These are phyloP conservation scores for Funneliformis caledonium DNA, from an alignment of 371 early-diverging fungal genomes.

Conservation along the genomic window DNA sequence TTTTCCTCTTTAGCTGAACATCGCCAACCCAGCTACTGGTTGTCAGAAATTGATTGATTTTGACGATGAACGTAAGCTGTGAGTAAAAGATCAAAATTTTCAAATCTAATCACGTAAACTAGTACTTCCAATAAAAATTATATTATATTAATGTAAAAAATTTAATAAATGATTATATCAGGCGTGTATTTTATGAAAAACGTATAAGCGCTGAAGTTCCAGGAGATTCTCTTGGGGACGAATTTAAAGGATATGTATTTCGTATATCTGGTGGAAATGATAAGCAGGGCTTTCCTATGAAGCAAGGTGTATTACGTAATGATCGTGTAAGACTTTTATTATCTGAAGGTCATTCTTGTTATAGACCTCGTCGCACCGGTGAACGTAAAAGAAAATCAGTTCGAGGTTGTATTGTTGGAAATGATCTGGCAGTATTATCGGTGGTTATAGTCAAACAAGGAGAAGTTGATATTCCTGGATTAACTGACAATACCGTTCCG, in stretches of 20 bases:
- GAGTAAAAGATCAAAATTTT: constrained; percentile 49
- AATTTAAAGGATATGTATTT: constrained; percentile 99
- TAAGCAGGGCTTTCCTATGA: constrained; percentile 99
- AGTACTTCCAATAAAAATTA: neutral
- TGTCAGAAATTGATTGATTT: constrained; percentile 98
- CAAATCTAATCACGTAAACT: neutral
- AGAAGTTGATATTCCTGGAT: constrained; percentile 93
- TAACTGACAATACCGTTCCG: constrained; percentile 93
- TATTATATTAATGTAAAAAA: neutral
- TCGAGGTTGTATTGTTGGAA: constrained; percentile 98
- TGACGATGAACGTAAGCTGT: constrained; percentile 96
- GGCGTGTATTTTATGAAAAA: constrained; percentile 97
- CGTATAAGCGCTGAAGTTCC: constrained; percentile 97
- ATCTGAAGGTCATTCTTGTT: constrained; percentile 98
- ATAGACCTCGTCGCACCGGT: constrained; percentile 97
- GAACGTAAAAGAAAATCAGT: constrained; percentile 99
- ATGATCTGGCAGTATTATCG: constrained; percentile 94
- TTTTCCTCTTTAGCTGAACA: constrained; percentile 79
- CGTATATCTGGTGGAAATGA: constrained; percentile 99
- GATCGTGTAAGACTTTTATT: constrained; percentile 95
- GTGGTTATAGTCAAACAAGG: constrained; percentile 97
- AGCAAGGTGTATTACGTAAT: constrained; percentile 94
- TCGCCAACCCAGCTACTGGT: constrained; percentile 99
- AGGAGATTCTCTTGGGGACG: constrained; percentile 95
- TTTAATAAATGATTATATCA: constrained; percentile 45